Evolutionary conservation across 176 grass and related monocot species (phyloP), one percentile per base, ranked within the genome.

Genomic region (Phragmites australis): DNA sequence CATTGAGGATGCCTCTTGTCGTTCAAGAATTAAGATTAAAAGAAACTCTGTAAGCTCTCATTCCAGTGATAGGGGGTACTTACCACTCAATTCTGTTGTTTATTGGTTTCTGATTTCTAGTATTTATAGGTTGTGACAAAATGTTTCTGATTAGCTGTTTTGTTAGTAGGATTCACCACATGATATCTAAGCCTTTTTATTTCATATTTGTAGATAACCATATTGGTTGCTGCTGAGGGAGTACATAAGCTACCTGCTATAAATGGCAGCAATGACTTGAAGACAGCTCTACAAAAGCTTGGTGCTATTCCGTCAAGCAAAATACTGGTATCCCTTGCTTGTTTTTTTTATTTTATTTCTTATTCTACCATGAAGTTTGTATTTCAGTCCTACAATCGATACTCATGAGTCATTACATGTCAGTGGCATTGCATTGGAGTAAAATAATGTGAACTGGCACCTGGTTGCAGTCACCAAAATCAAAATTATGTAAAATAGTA

Each of bases 211-310:
- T 74, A 99, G 96, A 92, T 99, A 53, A 93, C 96, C 47, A 91
- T 95, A 81, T 84, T 99, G 84, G 96, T 89, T 56, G 96, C 88
- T 72, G 92, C 90, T 29, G 96, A 99, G 55, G 96, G 90, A 30
- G 92, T 84, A 47, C 68, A 91, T 70, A 99, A 99, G 71, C 86
- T 99, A 53, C 96, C 96, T 40, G 67, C 60, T 66, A 99, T 99
- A 83, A 99, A 99, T 78, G 79, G 92, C 53, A 95, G 92, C 66
- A 42, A 58, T 13, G 96, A 99, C 77, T 82, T 95, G 72, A 99
- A 95, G 76, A 66, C 66, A 65, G 90, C 93, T 77, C 78, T 99
- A 65, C 93, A 99, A 60, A 95, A 88, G 45, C 84, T 99, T 62
- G 93, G 67, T 88, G 90, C 86, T 19, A 91, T 99, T 62, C 93